Percentiles rank a stretch among this genome's conserved stretches.
Evolutionary conservation across 1,284 basidiomycete genomes (phyloP).

Genomic region (Rhodotorula mucilaginosa): DNA sequence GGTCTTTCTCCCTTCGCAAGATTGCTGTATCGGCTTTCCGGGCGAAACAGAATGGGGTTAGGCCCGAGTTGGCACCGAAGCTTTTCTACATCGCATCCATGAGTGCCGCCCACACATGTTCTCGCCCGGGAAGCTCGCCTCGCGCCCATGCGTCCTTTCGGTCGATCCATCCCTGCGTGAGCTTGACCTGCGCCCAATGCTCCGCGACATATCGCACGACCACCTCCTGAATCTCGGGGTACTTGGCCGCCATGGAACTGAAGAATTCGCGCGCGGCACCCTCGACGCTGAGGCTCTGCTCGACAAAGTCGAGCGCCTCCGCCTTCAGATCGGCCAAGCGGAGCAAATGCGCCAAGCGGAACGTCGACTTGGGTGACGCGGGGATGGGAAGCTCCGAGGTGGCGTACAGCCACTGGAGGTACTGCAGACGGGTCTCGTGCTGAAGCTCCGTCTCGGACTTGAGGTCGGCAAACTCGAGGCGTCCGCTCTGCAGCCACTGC

Average conservation of each 20-base stretch:
- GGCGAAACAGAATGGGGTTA: too few species aligned
- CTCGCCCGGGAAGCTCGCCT: neutral
- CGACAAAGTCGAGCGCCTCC: neutral
- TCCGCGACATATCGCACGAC: neutral
- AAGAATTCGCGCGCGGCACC: neutral
- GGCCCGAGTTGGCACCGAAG: neutral
- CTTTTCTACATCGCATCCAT: neutral
- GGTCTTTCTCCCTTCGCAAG: too few species aligned
- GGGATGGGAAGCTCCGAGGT: neutral
- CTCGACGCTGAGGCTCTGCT: neutral
- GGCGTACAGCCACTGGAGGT: neutral
- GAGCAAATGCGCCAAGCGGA: slow-evolving; percentile 12
- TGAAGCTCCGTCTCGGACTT: neutral
- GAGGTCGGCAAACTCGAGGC: slow-evolving; percentile 9
- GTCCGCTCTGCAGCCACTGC: slow-evolving; percentile 46
- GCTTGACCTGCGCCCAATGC: neutral
- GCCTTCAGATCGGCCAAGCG: neutral
- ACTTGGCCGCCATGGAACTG: neutral
- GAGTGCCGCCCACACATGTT: neutral
- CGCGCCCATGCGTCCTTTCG: neutral
- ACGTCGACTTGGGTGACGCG: slow-evolving; percentile 12
- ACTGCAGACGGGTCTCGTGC: neutral
- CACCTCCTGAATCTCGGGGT: neutral
- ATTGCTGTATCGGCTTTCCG: too few species aligned
- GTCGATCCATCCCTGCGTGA: neutral